Percentiles rank a stretch among this genome's conserved stretches.
These are phyloP conservation scores for Phaeosphaeria sp. DNA, from an alignment of 2,329 filamentous ascomycete species.

Conservation along the genomic window DNA sequence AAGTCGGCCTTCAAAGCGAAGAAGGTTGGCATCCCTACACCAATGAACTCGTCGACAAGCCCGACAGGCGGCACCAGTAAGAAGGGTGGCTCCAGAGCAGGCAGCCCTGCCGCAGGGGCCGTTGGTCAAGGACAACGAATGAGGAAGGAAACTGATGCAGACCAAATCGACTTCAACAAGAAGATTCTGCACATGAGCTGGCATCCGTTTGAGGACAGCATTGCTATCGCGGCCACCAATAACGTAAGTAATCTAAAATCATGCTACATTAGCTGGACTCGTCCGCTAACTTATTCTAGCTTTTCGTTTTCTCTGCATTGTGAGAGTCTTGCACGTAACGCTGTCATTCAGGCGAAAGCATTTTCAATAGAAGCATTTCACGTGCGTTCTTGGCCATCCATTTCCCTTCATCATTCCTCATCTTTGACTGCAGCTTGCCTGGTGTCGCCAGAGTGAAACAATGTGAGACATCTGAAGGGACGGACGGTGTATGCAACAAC, in stretches of 20 bases:
- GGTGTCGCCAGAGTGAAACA: slow-evolving; percentile 42
- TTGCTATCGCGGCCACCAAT: slow-evolving; percentile 98
- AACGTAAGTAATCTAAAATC: slow-evolving; percentile 73
- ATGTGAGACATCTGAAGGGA: slow-evolving; percentile 26
- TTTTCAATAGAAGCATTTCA: slow-evolving; percentile 35
- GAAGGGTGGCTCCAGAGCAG: slow-evolving; percentile 86
- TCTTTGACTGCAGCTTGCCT: slow-evolving; percentile 31
- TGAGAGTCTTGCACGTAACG: slow-evolving; percentile 42
- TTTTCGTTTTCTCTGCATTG: slow-evolving; percentile 63
- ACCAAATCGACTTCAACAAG: slow-evolving; percentile 99
- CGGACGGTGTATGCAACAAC: slow-evolving; percentile 35
- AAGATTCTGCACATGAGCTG: slow-evolving; percentile 99
- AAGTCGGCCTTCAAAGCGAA: slow-evolving; percentile 99
- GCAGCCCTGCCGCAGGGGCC: slow-evolving; percentile 77
- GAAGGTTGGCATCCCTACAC: slow-evolving; percentile 97
- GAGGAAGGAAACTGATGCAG: slow-evolving; percentile 98
- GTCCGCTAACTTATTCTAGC: slow-evolving; percentile 39
- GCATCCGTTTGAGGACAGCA: slow-evolving; percentile 99
- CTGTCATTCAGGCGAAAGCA: slow-evolving; percentile 30
- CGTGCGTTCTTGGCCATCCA: slow-evolving; percentile 36
- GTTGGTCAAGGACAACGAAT: slow-evolving; percentile 86
- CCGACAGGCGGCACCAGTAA: slow-evolving; percentile 75
- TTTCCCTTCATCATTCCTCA: slow-evolving; percentile 36
- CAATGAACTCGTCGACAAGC: slow-evolving; percentile 84
- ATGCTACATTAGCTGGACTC: neutral